phyloP scores from a whole-genome alignment of 2,329 filamentous ascomycete species.

The Fonsecaea monophora region DNA sequence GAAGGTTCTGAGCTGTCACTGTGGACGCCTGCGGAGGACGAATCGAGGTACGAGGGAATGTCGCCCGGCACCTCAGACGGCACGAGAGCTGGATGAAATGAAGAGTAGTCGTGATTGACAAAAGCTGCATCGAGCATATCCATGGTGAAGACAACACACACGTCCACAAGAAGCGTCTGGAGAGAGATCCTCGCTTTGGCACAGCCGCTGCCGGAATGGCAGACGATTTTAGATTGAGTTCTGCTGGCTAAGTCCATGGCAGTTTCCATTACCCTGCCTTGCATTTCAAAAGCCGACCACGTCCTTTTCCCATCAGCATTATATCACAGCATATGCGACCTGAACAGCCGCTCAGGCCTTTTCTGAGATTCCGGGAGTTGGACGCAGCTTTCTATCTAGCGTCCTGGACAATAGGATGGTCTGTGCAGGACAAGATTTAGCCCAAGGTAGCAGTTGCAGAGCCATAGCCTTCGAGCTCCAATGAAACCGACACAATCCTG shows the following conservation, averaged over 20 bases:
- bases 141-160: constrained; percentile 3
- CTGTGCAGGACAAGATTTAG: background rate
- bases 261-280: background rate
- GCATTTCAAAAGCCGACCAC: background rate
- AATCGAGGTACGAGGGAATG: background rate
- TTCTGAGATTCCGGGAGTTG: background rate
- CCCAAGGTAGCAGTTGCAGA: background rate
- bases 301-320: constrained; percentile 8
- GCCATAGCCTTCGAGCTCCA: constrained; percentile 3
- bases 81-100: background rate
- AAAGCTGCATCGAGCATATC: background rate
- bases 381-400: constrained; percentile 5
- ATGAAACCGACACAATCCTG: background rate
- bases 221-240: background rate
- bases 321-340: constrained; percentile 6
- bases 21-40: background rate
- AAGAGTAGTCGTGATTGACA: background rate
- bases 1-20: background rate
- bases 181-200: background rate
- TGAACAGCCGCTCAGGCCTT: constrained; percentile 24
- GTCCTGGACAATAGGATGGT: constrained; percentile 6
- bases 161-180: background rate
- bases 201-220: background rate
- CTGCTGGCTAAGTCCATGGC: background rate
- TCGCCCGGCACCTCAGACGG: background rate